Evolutionary conservation across 176 grass and related monocot species (phyloP).

Genomic region (Carex scoparia): DNA sequence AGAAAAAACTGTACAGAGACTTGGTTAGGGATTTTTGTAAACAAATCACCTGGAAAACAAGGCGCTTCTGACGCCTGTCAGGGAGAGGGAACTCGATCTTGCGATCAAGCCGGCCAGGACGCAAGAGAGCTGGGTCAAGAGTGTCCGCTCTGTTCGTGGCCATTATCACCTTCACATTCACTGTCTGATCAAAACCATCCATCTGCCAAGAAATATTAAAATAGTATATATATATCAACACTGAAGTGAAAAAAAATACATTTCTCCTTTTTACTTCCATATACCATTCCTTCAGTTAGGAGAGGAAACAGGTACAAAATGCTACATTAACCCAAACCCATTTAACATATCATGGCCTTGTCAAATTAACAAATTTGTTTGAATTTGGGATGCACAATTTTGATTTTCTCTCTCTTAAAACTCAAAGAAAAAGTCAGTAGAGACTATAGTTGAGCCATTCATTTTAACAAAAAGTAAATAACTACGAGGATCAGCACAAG

Average conservation of each 20-base stretch:
- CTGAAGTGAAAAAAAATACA: too few relatives aligned
- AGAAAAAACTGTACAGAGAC: not conserved
- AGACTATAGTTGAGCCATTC: not conserved
- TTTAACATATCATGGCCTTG: not conserved
- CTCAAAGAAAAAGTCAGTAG: not conserved
- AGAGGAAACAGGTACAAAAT: not conserved
- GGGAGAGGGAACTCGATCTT: slow-evolving; percentile 99
- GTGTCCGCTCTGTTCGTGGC: slow-evolving; percentile 98
- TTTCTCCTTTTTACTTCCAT: not conserved
- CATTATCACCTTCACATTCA: slow-evolving; percentile 99
- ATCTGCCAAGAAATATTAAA: slow-evolving; percentile 49
- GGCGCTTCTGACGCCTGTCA: slow-evolving; percentile 85
- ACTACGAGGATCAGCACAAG: not conserved
- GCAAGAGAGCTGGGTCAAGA: slow-evolving; percentile 85
- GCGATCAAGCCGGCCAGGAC: slow-evolving; percentile 87
- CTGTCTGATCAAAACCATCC: slow-evolving; percentile 99
- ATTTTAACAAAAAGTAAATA: not conserved
- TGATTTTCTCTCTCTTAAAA: not conserved
- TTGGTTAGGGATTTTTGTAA: not conserved
- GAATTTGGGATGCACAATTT: not conserved
- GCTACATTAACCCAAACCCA: not conserved
- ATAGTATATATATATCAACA: not conserved
- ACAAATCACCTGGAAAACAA: slow-evolving; percentile 87
- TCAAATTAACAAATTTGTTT: not conserved
- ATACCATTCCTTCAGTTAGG: not conserved